Conservation (phyloP, 192 early-diverging fungal genomes). For the Podila horticola region DNA sequence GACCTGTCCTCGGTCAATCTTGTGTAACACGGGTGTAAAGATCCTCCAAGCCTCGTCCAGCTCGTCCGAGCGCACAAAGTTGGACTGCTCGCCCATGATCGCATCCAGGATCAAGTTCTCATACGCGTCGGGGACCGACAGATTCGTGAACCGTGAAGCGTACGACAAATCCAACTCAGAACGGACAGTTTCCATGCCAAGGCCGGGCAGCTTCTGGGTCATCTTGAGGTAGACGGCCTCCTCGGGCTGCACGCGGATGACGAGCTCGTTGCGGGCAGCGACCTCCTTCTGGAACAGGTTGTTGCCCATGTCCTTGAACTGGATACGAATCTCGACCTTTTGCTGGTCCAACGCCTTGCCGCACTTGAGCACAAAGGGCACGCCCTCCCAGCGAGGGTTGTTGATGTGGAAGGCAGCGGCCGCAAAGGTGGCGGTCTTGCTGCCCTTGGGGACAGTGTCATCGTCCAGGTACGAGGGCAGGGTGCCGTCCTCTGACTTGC, state of each 20-base stretch:
- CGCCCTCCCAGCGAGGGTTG: conserved; percentile 96
- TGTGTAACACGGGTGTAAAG: conserved; percentile 88
- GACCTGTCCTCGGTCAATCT: conserved; percentile 71
- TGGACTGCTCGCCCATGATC: conserved; percentile 85
- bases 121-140: conserved; percentile 90
- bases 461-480: conserved; percentile 96
- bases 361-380: conserved; percentile 88
- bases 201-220: conserved; percentile 85
- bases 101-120: conserved; percentile 86
- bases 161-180: conserved; percentile 90
- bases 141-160: conserved; percentile 77
- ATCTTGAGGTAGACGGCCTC: conserved; percentile 91
- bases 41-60: conserved; percentile 92
- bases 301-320: conserved; percentile 81
- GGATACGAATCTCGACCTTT: conserved; percentile 93
- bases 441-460: conserved; percentile 85
- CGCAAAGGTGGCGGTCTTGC: conserved; percentile 92
- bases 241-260: conserved; percentile 87
- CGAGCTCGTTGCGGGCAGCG: conserved; percentile 85
- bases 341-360: conserved; percentile 89
- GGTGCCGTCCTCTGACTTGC: conserved; percentile 76
- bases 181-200: conserved; percentile 74
- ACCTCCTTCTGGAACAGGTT: conserved; percentile 70
- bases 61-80: conserved; percentile 86
- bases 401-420: conserved; percentile 88